Percentiles rank a stretch among this genome's conserved stretches.
phyloP scores from a whole-genome alignment of 140 eudicot species.

The Cichorium intybus region DNA sequence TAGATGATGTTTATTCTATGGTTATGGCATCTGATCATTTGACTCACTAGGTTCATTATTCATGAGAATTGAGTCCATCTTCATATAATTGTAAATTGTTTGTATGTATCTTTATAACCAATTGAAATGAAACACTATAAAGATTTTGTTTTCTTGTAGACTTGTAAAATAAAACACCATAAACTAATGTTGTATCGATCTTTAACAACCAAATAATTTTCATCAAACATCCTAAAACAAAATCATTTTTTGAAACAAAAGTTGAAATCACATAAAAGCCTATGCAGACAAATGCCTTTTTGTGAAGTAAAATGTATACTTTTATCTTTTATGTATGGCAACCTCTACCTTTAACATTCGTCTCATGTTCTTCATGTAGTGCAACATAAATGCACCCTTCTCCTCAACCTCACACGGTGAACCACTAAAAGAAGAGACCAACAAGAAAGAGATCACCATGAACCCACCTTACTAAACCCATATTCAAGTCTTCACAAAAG shows the following conservation, averaged over 20 bases:
- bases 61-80: too few species aligned
- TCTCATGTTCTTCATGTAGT: slow-evolving; percentile 8
- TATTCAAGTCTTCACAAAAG: background rate
- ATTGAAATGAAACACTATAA: too few species aligned
- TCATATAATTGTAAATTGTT: too few species aligned
- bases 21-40: too few species aligned
- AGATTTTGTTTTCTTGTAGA: too few species aligned
- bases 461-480: background rate
- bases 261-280: slow-evolving; percentile 16
- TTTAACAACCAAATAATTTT: background rate
- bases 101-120: too few species aligned
- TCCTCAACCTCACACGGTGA: slow-evolving; percentile 15
- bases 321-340: slow-evolving; percentile 2
- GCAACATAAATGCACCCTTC: slow-evolving; percentile 14
- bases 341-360: slow-evolving; percentile 12
- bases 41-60: too few species aligned
- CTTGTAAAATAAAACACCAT: background rate
- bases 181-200: background rate
- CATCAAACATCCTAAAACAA: background rate
- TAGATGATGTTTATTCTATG: too few species aligned
- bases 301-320: slow-evolving; percentile 10
- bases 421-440: slow-evolving; percentile 11
- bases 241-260: background rate
- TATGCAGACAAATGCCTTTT: slow-evolving; percentile 20
- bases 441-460: slow-evolving; percentile 15